These are phyloP conservation scores for Microbotryomycetes sp. DNA, from an alignment of 1,284 basidiomycete genomes.

Conservation along the genomic window DNA sequence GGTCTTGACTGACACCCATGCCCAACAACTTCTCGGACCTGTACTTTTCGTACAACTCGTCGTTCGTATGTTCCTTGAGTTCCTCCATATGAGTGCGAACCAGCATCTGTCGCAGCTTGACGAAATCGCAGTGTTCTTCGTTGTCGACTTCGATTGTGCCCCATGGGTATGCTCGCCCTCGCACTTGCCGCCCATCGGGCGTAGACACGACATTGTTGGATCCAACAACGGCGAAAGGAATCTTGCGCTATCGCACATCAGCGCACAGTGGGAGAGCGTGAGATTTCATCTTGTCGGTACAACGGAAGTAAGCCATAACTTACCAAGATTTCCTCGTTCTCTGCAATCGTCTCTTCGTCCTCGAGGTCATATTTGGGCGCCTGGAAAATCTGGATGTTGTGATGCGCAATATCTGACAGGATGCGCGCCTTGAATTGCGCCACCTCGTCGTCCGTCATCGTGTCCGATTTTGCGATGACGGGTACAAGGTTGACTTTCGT, in stretches of 20 bases:
- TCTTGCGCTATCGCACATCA: slow-evolving; percentile 57
- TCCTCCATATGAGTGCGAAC: slow-evolving; percentile 98
- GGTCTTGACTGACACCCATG: slow-evolving; percentile 95
- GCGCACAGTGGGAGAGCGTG: not conserved
- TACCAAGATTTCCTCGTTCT: slow-evolving; percentile 85
- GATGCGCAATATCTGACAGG: slow-evolving; percentile 79
- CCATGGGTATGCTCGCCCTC: slow-evolving; percentile 92
- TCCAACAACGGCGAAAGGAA: slow-evolving; percentile 93
- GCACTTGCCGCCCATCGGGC: slow-evolving; percentile 77
- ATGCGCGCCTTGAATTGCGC: slow-evolving; percentile 80
- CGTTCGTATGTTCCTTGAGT: slow-evolving; percentile 86
- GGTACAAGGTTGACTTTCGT: slow-evolving; percentile 95
- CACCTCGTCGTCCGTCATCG: slow-evolving; percentile 91
- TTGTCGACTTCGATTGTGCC: slow-evolving; percentile 97
- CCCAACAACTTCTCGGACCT: slow-evolving; percentile 84
- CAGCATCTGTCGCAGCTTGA: slow-evolving; percentile 96
- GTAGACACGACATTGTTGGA: slow-evolving; percentile 73
- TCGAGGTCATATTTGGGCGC: slow-evolving; percentile 93
- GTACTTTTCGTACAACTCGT: slow-evolving; percentile 92
- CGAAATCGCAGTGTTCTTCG: slow-evolving; percentile 95
- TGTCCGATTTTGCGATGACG: slow-evolving; percentile 93
- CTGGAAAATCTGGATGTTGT: slow-evolving; percentile 93
- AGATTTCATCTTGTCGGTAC: not conserved
- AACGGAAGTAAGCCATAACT: slow-evolving; percentile 33
- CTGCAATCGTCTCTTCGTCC: slow-evolving; percentile 90